Evolutionary conservation across 352 stramenopile genomes (phyloP).

Genomic region (Blastocystis sp.): DNA sequence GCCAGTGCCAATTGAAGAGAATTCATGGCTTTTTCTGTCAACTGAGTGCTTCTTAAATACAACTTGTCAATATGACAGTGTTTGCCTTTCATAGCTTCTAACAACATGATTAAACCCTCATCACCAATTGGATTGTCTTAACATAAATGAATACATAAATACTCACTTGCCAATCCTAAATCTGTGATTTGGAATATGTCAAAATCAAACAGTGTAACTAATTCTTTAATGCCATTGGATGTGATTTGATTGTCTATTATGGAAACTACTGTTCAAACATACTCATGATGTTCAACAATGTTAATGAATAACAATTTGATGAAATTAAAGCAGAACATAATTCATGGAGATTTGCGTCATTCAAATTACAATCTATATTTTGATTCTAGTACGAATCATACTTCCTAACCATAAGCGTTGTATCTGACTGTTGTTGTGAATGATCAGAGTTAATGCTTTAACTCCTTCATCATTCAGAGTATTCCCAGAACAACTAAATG

Average conservation of each 20-base stretch:
- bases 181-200: constrained; percentile 45
- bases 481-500: neutral
- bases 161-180: neutral
- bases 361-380: neutral
- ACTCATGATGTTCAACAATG: constrained; percentile 25
- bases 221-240: neutral
- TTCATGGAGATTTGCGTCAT: neutral
- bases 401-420: constrained; percentile 17
- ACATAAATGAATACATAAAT: neutral
- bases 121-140: constrained; percentile 40
- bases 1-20: neutral
- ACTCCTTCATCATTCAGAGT: neutral
- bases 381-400: neutral
- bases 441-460: neutral
- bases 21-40: neutral
- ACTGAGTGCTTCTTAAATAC: neutral
- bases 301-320: constrained; percentile 9
- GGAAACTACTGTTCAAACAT: neutral
- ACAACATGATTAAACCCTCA: neutral
- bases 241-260: constrained; percentile 36
- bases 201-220: constrained; percentile 1
- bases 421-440: constrained; percentile 11
- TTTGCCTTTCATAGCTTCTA: neutral
- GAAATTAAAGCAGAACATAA: neutral
- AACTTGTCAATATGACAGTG: neutral